phyloP scores from a whole-genome alignment of 2,329 filamentous ascomycete genomes.

The Trichophyton schoenleinii region DNA sequence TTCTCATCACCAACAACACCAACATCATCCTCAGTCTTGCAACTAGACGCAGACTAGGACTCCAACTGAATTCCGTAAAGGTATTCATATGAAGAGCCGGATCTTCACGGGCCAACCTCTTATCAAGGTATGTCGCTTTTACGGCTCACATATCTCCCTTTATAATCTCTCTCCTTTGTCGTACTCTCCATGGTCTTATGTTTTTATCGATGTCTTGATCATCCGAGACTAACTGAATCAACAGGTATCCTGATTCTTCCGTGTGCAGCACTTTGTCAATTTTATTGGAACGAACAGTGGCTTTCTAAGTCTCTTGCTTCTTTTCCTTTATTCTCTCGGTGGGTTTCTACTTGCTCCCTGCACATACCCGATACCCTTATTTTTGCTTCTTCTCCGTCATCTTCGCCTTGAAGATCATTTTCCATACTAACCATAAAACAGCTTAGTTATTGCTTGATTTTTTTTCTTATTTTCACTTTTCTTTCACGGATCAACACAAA shows the following conservation, averaged over 20 bases:
- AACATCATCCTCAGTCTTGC: not conserved
- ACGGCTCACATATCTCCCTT: not conserved
- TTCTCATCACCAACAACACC: not conserved
- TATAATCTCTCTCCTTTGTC: not conserved
- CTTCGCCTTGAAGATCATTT: not conserved
- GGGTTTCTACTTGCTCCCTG: slow-evolving; percentile 10
- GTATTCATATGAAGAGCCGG: not conserved
- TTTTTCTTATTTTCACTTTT: not conserved
- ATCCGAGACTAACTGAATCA: not conserved
- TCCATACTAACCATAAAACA: slow-evolving; percentile 2
- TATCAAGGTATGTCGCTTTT: not conserved
- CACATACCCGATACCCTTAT: slow-evolving; percentile 4
- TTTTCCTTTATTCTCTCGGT: slow-evolving; percentile 19
- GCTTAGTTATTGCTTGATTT: slow-evolving; percentile 4
- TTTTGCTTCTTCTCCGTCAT: not conserved
- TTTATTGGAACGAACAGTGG: slow-evolving; percentile 3
- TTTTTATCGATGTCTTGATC: not conserved
- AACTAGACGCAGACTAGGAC: not conserved
- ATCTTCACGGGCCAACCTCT: not conserved
- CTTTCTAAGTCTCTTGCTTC: not conserved
- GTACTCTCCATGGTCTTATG: not conserved
- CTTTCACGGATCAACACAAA: slow-evolving; percentile 3
- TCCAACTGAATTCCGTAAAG: not conserved
- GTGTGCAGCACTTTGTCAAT: not conserved
- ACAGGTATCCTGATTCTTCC: not conserved